These are phyloP conservation scores for Penicillium sp. DNA, from an alignment of 2,329 filamentous ascomycete genomes.

Conservation along the genomic window DNA sequence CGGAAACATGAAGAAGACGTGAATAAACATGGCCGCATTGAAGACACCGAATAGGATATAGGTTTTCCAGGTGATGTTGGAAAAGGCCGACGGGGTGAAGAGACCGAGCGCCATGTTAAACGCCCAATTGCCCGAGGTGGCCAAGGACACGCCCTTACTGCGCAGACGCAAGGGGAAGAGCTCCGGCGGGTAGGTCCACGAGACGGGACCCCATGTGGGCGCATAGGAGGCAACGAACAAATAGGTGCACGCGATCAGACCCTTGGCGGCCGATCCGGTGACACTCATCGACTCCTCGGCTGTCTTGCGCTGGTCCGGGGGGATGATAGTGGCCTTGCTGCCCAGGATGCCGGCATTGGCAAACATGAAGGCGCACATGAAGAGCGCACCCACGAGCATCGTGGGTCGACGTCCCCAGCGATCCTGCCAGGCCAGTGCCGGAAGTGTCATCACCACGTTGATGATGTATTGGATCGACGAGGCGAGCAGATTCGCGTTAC, in stretches of 20 bases:
- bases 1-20: constrained; percentile 33
- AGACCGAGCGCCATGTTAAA: constrained; percentile 50
- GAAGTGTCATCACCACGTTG: too few species aligned
- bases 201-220: constrained; percentile 12
- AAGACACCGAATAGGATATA: constrained; percentile 43
- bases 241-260: constrained; percentile 28
- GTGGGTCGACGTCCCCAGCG: too few species aligned
- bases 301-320: constrained; percentile 1
- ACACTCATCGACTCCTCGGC: constrained; percentile 18
- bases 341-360: too few species aligned
- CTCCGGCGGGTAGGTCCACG: constrained; percentile 46
- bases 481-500: too few species aligned
- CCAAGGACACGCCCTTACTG: constrained; percentile 40
- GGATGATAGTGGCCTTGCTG: constrained; percentile 32
- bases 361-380: too few species aligned
- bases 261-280: constrained; percentile 20
- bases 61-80: constrained; percentile 17
- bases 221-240: constrained; percentile 26
- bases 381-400: too few species aligned
- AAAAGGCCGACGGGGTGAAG: constrained; percentile 43
- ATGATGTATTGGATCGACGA: too few species aligned
- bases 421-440: too few species aligned
- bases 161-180: constrained; percentile 46
- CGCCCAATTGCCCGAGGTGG: constrained; percentile 46
- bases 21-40: constrained; percentile 40